Evolutionary conservation across 2,329 filamentous ascomycete species (phyloP), one percentile per base, ranked within the genome.

Genomic region (Xylariaceae sp.): DNA sequence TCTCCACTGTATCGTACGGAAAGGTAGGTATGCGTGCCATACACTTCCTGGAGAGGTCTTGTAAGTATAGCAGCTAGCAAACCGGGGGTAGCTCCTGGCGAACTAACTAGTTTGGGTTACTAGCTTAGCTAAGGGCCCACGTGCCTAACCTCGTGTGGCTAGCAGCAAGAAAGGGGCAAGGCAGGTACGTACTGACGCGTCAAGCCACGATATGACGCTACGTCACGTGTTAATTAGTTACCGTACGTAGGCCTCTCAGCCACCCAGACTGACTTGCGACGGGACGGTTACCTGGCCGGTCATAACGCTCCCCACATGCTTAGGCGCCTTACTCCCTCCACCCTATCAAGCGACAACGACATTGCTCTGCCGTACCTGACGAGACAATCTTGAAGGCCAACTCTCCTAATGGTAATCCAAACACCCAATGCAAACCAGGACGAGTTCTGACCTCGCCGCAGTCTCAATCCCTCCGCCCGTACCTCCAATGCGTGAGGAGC

Each of bases 401-500:
- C 58, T 47, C 47, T 50, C 45, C 52, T 17, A 57, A 69, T 69
- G 69, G 70, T 68, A 63, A 64, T 61, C 54, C 47, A 49, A 6
- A 17, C 11, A 44, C 44, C 17, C 49, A 51, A 3, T 53, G 13
- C n/a, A 2, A 39, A 37, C 23, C 7, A 45, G 15, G 55, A 51
- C 35, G 13, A 11, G 35, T 15, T 59, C 70, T 74, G 55, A 74
- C 66, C 10, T 35, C 10, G 10, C 15, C n/a, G 15, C 64, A 88
- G 94, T 97, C 92, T 74, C 93, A 97, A 92, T 96, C 92, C 67
- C 84, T 97, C 73, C 90, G 93, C 65, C 93, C 93, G 59, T 97
- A 97, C 78, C 89, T 97, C 68, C 91, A 96, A 81, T 95, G 90
- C 76, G 94, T 97, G 71, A 90, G 94, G 71, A 92, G 90, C 73